These are phyloP conservation scores for Fusarium cicatricum DNA, from an alignment of 2,329 filamentous ascomycete species.

Conservation along the genomic window DNA sequence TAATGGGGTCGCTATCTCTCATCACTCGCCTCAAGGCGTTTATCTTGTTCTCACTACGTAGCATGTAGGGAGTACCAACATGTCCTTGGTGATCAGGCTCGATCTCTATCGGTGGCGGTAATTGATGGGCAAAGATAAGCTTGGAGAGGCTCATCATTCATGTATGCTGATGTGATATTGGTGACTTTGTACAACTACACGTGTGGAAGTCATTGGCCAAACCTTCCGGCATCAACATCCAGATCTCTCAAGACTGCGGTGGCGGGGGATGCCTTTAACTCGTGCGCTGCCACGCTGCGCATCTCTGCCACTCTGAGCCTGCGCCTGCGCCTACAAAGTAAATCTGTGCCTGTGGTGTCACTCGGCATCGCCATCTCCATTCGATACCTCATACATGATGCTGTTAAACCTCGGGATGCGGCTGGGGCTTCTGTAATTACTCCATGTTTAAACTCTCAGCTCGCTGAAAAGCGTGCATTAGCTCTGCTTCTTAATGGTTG, in stretches of 20 bases:
- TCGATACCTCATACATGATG: conserved; percentile 25
- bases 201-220: conserved; percentile 29
- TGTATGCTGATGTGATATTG: conserved; percentile 10
- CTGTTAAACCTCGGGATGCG: conserved; percentile 28
- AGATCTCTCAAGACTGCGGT: conserved; percentile 4
- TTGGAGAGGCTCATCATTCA: not conserved
- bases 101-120: not conserved
- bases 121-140: not conserved
- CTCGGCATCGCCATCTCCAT: conserved; percentile 11
- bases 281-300: no score
- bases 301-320: conserved; percentile 14
- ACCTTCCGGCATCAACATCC: conserved; percentile 16
- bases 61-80: not conserved
- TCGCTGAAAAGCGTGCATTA: conserved; percentile 18
- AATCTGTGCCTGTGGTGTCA: conserved; percentile 10
- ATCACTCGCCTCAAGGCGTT: not conserved
- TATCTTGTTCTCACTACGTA: not conserved
- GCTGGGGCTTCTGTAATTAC: conserved; percentile 15
- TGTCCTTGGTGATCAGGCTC: not conserved
- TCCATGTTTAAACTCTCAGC: conserved; percentile 21
- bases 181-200: conserved; percentile 15
- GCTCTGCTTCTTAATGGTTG: conserved; percentile 13
- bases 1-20: not conserved
- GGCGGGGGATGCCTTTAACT: no score
- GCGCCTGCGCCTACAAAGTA: conserved; percentile 19